A percentile compares a stretch with the other conserved stretches of the same genome.
These are phyloP conservation scores for Botrytis sinoallii DNA, from an alignment of 2,329 filamentous ascomycete species.

Conservation along the genomic window DNA sequence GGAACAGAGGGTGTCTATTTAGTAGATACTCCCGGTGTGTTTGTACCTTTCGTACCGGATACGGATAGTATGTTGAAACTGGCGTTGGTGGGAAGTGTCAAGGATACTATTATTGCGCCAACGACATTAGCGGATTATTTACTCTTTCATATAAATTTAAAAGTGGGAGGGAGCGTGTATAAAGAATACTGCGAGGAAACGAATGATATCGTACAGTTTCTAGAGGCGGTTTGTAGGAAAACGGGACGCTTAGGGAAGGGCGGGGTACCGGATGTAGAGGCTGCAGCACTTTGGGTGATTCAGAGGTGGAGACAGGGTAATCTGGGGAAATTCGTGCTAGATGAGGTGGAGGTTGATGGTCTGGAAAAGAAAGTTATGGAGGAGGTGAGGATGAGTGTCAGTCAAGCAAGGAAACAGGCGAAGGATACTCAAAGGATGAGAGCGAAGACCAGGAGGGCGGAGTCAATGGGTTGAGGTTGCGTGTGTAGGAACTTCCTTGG, in stretches of 20 bases:
- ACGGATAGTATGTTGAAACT: conserved; percentile 91
- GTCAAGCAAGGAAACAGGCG: conserved; percentile 64
- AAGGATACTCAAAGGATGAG: conserved; percentile 55
- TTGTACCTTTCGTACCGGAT: conserved; percentile 85
- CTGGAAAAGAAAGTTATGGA: conserved; percentile 51
- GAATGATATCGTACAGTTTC: conserved; percentile 74
- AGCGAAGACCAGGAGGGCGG: conserved; percentile 23
- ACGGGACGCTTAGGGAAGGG: conserved; percentile 75
- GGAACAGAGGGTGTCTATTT: conserved; percentile 62
- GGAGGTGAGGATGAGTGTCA: conserved; percentile 57
- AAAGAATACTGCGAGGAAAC: conserved; percentile 64
- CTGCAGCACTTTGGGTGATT: conserved; percentile 75
- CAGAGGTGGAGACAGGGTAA: conserved; percentile 77
- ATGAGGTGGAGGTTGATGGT: conserved; percentile 64
- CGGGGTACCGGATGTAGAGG: conserved; percentile 66
- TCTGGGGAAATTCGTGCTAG: conserved; percentile 74
- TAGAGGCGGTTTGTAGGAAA: conserved; percentile 66
- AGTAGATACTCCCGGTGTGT: conserved; percentile 91
- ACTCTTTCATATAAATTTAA: conserved; percentile 73
- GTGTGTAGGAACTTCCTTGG: not conserved
- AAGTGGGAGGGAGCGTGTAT: conserved; percentile 30
- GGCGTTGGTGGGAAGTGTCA: conserved; percentile 86
- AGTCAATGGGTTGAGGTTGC: not conserved
- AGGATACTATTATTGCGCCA: conserved; percentile 77
- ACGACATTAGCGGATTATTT: conserved; percentile 86